A percentile compares a stretch with the other conserved stretches of the same genome.
Conservation (phyloP, 768 basidiomycete species). For the Boletus fagicola region DNA sequence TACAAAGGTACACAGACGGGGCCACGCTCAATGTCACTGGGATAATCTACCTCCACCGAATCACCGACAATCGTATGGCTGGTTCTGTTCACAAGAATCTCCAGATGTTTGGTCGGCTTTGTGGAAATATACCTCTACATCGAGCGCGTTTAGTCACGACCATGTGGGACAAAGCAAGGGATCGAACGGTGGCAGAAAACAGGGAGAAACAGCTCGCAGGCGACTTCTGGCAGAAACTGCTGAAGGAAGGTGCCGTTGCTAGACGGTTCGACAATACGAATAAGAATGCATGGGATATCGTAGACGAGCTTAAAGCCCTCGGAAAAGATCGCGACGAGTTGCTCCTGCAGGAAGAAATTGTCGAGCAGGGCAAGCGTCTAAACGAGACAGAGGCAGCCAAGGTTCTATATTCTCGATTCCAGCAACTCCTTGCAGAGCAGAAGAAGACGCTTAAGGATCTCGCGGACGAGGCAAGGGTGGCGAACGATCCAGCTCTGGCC, state of each 20-base stretch:
- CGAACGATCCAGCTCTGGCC: slow-evolving; percentile 12
- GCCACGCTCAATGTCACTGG: slow-evolving; percentile 24
- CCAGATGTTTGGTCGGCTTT: slow-evolving; percentile 34
- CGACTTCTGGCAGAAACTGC: slow-evolving; percentile 25
- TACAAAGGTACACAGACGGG: slow-evolving; percentile 8
- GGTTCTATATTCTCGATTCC: slow-evolving; percentile 15
- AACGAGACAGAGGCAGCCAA: slow-evolving; percentile 26
- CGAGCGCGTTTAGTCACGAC: slow-evolving; percentile 38
- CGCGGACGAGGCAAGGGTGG: slow-evolving; percentile 16
- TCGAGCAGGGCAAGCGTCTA: slow-evolving; percentile 10
- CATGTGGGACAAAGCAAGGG: slow-evolving; percentile 35
- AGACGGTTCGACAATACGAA: slow-evolving; percentile 1
- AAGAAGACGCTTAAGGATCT: slow-evolving; percentile 14
- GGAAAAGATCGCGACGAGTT: neutral
- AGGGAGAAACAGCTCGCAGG: slow-evolving; percentile 25
- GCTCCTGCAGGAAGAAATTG: slow-evolving; percentile 23
- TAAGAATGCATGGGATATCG: neutral
- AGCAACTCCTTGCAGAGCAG: slow-evolving; percentile 19
- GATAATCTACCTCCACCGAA: slow-evolving; percentile 35
- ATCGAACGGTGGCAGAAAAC: slow-evolving; percentile 1
- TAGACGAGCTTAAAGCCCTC: neutral
- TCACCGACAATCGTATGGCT: slow-evolving; percentile 36
- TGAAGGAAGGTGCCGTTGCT: neutral
- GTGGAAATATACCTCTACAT: slow-evolving; percentile 29
- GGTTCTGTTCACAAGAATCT: slow-evolving; percentile 33